phyloP scores from a whole-genome alignment of 202 grass and related monocot species.

The Panicum hallii region DNA sequence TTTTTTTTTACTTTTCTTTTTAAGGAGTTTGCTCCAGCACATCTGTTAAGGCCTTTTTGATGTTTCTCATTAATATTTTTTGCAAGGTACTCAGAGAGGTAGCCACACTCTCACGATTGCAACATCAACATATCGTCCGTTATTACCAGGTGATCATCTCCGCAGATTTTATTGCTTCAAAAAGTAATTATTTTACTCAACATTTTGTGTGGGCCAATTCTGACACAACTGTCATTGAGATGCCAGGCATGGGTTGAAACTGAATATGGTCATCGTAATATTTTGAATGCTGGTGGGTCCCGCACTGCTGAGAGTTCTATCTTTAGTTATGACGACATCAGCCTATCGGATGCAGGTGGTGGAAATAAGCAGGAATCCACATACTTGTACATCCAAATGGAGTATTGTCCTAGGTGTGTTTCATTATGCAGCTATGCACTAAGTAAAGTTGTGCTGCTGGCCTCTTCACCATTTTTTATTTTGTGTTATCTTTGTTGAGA shows the following conservation, averaged over 20 bases:
- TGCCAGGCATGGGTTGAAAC: slow-evolving; percentile 98
- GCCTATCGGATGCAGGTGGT: slow-evolving; percentile 65
- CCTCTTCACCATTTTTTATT: slow-evolving; percentile 20
- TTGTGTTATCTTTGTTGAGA: slow-evolving; percentile 8
- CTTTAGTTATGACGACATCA: slow-evolving; percentile 68
- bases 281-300: slow-evolving; percentile 63
- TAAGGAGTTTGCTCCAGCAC: slow-evolving; percentile 16
- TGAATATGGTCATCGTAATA: slow-evolving; percentile 74
- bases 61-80: slow-evolving; percentile 67
- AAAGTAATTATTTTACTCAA: slow-evolving; percentile 39
- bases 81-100: slow-evolving; percentile 92
- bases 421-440: slow-evolving; percentile 24
- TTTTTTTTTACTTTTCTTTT: slow-evolving; percentile 28
- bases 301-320: slow-evolving; percentile 71
- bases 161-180: slow-evolving; percentile 19
- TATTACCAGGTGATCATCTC: slow-evolving; percentile 84
- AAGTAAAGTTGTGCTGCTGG: slow-evolving; percentile 3
- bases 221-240: slow-evolving; percentile 43
- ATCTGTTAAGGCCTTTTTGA: slow-evolving; percentile 41
- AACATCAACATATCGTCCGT: slow-evolving; percentile 97
- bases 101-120: slow-evolving; percentile 87
- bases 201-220: slow-evolving; percentile 30
- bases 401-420: slow-evolving; percentile 88
- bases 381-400: slow-evolving; percentile 99
- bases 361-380: slow-evolving; percentile 80